A percentile compares a stretch with the other conserved stretches of the same genome.
Evolutionary conservation across 352 stramenopile species (phyloP).

Genomic region (Blastocystis sp.): DNA sequence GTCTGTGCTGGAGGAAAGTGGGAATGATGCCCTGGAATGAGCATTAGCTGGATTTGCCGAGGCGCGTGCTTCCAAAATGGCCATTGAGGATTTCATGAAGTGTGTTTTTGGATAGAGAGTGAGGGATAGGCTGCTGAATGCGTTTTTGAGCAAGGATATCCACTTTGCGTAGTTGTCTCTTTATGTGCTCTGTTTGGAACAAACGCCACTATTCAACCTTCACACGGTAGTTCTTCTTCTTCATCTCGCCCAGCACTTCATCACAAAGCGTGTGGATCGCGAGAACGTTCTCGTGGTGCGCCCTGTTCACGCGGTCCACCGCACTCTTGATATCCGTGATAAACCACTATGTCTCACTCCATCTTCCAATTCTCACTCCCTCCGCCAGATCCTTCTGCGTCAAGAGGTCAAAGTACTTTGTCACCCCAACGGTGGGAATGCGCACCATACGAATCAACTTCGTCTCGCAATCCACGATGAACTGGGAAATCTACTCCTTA

Average conservation of each 20-base stretch:
- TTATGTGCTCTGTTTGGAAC: not conserved
- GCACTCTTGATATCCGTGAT: not conserved
- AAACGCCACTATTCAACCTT: not conserved
- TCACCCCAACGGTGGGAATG: not conserved
- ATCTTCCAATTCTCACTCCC: not conserved
- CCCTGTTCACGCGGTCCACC: not conserved
- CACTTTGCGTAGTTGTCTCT: constrained; percentile 83
- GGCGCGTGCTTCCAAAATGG: constrained; percentile 90
- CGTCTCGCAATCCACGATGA: not conserved
- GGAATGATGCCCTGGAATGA: constrained; percentile 18
- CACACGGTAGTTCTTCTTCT: not conserved
- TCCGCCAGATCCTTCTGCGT: not conserved
- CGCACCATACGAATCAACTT: not conserved
- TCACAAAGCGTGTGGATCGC: not conserved
- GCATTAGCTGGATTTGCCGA: constrained; percentile 74
- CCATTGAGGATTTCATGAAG: constrained; percentile 94
- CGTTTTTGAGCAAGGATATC: constrained; percentile 92
- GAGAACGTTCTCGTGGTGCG: not conserved
- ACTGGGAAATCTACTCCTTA: not conserved
- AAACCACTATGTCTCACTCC: not conserved
- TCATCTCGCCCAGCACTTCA: not conserved
- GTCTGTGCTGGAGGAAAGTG: constrained; percentile 83
- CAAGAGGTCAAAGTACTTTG: not conserved
- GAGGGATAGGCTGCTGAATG: constrained; percentile 79
- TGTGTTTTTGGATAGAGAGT: not conserved